A percentile compares a stretch with the other conserved stretches of the same genome.
Conservation (phyloP, 129 eudicot genomes). For the Arctium lappa region DNA sequence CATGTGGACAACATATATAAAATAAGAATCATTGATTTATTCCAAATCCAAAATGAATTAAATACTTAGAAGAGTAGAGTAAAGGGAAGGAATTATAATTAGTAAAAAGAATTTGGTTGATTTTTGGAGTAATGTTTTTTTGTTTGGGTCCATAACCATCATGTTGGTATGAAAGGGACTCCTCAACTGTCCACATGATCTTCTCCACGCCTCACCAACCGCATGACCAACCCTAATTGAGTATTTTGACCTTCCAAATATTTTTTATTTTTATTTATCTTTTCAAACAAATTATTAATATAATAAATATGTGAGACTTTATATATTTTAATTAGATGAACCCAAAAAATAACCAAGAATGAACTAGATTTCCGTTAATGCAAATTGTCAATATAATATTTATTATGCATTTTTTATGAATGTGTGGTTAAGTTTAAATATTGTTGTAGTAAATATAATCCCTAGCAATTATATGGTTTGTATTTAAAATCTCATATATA, state of each 20-base stretch:
- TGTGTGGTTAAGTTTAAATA: too few species aligned
- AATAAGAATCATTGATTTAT: background rate
- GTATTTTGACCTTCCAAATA: conserved; percentile 10
- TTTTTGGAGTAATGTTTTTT: background rate
- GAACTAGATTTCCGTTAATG: too few species aligned
- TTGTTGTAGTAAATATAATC: too few species aligned
- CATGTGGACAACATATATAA: too few species aligned
- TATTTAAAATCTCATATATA: too few species aligned
- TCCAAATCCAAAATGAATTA: background rate
- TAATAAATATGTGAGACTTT: background rate
- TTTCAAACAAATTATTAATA: background rate
- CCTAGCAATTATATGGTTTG: too few species aligned
- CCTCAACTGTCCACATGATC: conserved; percentile 29
- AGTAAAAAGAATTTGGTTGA: background rate
- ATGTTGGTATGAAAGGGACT: conserved; percentile 14
- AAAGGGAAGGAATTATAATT: conserved; percentile 3
- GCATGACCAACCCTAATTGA: conserved; percentile 17
- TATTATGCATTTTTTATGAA: too few species aligned
- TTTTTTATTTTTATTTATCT: background rate
- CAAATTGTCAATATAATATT: too few species aligned
- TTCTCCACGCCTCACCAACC: conserved; percentile 33
- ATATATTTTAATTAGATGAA: too few species aligned
- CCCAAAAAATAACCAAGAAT: too few species aligned
- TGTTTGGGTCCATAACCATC: background rate
- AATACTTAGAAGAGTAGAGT: conserved; percentile 10